Base-by-base conservation (phyloP, 768 basidiomycete genomes). In the Kwoniella dendrophila region DNA sequence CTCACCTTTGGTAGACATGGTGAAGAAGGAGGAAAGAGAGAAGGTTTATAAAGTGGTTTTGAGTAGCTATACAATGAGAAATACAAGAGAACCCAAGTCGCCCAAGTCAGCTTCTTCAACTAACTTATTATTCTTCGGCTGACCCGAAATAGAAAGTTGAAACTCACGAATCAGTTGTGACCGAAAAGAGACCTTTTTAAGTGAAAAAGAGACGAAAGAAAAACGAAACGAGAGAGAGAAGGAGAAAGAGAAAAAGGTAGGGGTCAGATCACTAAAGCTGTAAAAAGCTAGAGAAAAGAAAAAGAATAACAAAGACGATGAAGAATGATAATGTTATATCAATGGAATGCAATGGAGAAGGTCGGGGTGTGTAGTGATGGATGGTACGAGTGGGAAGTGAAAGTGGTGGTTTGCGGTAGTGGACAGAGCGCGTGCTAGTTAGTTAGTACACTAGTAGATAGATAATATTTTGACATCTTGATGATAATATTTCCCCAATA, bases 1-100 rank as follows among this genome's bases (percentile, higher is more conserved):
- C 75, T 71, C 57, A 77, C 75, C 73, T 66, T 77, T 77, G 61
- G 75, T 74, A 62, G 75, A 77, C 75, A 77, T 77, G 55, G 59
- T 77, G 72, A 32, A 49, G 20, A 63, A 53, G 29, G 32, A 5
- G 22, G 18, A 47, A 34, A 43, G 38, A 43, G 44, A 52, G n/a
- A n/a, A n/a, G n/a, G 38, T 43, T 54, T 27, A 41, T 38, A 34
- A 43, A 36, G 30, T 41, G 26, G 58, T 48, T 43, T 59, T 30
- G 44, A 26, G 30, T 14, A 43, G 48, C 58, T 59, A 29, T 45
- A 51, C 52, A 20, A 8, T n/a, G n/a, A n/a, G n/a, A n/a, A n/a
- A n/a, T n/a, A n/a, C n/a, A n/a, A n/a, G n/a, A n/a, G n/a, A n/a
- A n/a, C n/a, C n/a, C n/a, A n/a, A n/a, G n/a, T 38, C 36, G 36